phyloP scores from a whole-genome alignment of 2,329 filamentous ascomycete genomes.

The Epichloe coenophiala region DNA sequence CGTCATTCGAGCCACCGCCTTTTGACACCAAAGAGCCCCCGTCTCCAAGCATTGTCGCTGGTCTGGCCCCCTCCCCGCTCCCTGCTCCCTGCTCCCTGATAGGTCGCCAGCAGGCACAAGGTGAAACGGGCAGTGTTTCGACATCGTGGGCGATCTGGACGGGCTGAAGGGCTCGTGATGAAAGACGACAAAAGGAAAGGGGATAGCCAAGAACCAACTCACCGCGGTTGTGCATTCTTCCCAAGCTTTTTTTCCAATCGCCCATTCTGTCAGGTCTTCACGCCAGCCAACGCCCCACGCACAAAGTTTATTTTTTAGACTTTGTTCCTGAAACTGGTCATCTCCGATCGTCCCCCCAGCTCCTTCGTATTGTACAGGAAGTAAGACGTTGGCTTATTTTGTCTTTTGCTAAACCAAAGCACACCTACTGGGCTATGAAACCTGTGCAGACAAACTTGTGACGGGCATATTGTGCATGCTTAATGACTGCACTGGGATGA shows the following conservation, averaged over 20 bases:
- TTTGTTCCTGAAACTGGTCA: background rate
- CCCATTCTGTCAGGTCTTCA: no score
- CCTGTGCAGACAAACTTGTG: no score
- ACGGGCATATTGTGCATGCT: no score
- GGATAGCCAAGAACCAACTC: no score
- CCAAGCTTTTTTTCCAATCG: no score
- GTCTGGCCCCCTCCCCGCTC: background rate
- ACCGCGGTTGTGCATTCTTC: no score
- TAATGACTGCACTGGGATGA: no score
- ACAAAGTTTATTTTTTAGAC: background rate
- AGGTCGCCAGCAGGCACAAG: slow-evolving; percentile 8
- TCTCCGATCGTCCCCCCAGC: background rate
- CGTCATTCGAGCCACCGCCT: background rate
- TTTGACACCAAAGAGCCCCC: background rate
- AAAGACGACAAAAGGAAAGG: background rate
- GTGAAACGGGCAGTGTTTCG: slow-evolving; percentile 17
- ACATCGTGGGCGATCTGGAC: slow-evolving; percentile 1
- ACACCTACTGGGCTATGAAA: no score
- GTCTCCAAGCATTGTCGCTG: background rate
- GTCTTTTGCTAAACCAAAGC: no score
- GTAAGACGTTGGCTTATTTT: no score
- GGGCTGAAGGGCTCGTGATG: background rate
- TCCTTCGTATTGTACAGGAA: background rate
- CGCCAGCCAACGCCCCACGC: background rate
- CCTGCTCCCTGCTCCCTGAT: slow-evolving; percentile 2